Percentiles rank a stretch among this genome's conserved stretches.
Evolutionary conservation across 352 stramenopile species (phyloP).

Genomic region (Thraustochytrium striatum): DNA sequence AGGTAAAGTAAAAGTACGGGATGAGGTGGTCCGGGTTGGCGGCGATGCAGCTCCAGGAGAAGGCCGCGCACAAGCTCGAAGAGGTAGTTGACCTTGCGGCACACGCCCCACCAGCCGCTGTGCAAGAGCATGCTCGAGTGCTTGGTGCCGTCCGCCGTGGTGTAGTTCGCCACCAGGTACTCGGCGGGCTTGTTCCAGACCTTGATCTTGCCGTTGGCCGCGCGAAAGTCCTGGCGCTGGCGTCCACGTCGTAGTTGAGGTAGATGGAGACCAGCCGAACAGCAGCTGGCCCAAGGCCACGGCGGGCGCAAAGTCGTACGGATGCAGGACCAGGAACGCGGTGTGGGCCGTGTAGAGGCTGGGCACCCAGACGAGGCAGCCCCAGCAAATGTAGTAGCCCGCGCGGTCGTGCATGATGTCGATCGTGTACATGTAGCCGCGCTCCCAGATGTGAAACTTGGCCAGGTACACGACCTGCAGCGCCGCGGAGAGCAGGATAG

Average conservation of each 20-base stretch:
- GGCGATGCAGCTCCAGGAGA: constrained; percentile 64
- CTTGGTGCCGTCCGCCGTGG: constrained; percentile 74
- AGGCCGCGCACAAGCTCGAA: constrained; percentile 73
- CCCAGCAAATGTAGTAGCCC: constrained; percentile 93
- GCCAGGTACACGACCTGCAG: constrained; percentile 89
- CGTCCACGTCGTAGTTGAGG: constrained; percentile 91
- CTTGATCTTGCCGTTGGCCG: constrained; percentile 70
- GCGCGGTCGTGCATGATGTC: constrained; percentile 92
- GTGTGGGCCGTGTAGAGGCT: constrained; percentile 90
- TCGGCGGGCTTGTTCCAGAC: constrained; percentile 84
- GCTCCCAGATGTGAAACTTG: constrained; percentile 94
- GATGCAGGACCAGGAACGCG: constrained; percentile 84
- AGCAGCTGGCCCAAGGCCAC: constrained; percentile 62
- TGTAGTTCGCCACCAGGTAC: constrained; percentile 87
- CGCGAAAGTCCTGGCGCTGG: constrained; percentile 85
- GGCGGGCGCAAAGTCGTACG: constrained; percentile 57
- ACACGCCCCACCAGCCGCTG: constrained; percentile 85
- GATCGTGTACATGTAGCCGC: constrained; percentile 92
- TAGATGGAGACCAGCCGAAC: constrained; percentile 77
- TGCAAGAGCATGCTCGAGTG: constrained; percentile 78
- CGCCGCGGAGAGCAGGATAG: constrained; percentile 67
- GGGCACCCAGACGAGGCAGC: constrained; percentile 84
- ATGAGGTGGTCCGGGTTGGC: constrained; percentile 61
- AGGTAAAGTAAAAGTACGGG: constrained; percentile 79
- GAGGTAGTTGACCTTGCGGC: constrained; percentile 91